These are phyloP conservation scores for Chaetoceros muelleri DNA, from an alignment of 108 stramenopile species.

Conservation along the genomic window DNA sequence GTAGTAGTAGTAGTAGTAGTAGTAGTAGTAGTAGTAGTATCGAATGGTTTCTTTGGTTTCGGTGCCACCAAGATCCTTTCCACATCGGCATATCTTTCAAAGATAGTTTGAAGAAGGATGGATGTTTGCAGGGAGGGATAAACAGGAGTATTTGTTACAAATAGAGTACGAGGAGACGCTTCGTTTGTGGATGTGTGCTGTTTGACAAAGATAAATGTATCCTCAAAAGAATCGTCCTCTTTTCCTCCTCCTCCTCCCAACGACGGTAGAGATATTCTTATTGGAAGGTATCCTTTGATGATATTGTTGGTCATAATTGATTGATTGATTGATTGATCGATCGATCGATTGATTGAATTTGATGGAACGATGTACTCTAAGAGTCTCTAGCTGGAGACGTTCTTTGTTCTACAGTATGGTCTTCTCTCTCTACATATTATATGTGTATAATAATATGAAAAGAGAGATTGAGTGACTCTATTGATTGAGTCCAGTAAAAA, in stretches of 20 bases:
- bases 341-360: too few species aligned
- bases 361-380: too few species aligned
- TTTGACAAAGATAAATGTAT: conserved; percentile 67
- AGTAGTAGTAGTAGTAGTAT: not conserved
- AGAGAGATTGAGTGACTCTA: too few species aligned
- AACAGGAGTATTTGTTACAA: conserved; percentile 74
- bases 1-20: not conserved
- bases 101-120: conserved; percentile 42
- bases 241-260: not conserved
- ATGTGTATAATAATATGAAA: too few species aligned
- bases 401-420: too few species aligned
- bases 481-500: too few species aligned
- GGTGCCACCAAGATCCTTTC: conserved; percentile 57
- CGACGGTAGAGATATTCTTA: conserved; percentile 50
- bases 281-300: conserved; percentile 79
- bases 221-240: conserved; percentile 13
- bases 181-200: conserved; percentile 38
- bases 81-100: conserved; percentile 62
- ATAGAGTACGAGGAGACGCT: conserved; percentile 41
- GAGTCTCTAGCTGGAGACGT: too few species aligned
- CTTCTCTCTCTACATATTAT: too few species aligned
- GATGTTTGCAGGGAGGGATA: conserved; percentile 54
- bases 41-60: conserved; percentile 24
- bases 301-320: too few species aligned
- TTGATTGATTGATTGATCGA: too few species aligned